phyloP scores from a whole-genome alignment of 179 eudicot species.

The Dionaea muscipula region DNA sequence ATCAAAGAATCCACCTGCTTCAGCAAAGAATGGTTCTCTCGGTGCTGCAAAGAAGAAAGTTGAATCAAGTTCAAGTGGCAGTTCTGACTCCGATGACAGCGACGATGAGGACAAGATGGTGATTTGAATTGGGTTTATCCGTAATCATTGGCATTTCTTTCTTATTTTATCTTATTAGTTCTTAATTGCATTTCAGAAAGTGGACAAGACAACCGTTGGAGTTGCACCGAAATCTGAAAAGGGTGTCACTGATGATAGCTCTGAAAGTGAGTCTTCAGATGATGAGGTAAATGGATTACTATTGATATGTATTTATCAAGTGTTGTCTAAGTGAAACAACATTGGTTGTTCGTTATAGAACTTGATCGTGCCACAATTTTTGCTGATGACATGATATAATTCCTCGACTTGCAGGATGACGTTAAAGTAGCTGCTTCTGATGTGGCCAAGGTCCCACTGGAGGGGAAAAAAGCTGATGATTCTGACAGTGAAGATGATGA shows the following conservation, averaged over 20 bases:
- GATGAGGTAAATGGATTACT: not conserved
- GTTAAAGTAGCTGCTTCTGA: not conserved
- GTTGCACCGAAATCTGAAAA: conserved; percentile 9
- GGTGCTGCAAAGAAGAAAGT: conserved; percentile 25
- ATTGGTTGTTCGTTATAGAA: too few species aligned
- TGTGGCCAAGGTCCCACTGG: not conserved
- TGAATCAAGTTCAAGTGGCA: conserved; percentile 31
- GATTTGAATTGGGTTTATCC: not conserved
- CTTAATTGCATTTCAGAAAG: conserved; percentile 9
- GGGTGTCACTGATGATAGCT: not conserved
- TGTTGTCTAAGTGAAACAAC: too few species aligned
- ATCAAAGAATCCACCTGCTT: conserved; percentile 15
- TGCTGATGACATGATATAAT: too few species aligned
- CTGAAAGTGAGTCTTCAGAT: conserved; percentile 5
- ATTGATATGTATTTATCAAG: not conserved
- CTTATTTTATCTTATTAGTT: not conserved
- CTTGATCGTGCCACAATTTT: too few species aligned
- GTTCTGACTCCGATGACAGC: conserved; percentile 24
- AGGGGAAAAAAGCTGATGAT: not conserved
- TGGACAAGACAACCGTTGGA: conserved; percentile 2
- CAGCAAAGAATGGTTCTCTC: conserved; percentile 28
- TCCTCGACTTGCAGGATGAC: not conserved
- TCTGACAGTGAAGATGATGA: not conserved
- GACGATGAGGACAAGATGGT: conserved; percentile 22
- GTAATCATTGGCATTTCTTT: not conserved